A percentile compares a stretch with the other conserved stretches of the same genome.
These are phyloP conservation scores for Saitozyma podzolica DNA, from an alignment of 768 basidiomycete genomes.

Conservation along the genomic window DNA sequence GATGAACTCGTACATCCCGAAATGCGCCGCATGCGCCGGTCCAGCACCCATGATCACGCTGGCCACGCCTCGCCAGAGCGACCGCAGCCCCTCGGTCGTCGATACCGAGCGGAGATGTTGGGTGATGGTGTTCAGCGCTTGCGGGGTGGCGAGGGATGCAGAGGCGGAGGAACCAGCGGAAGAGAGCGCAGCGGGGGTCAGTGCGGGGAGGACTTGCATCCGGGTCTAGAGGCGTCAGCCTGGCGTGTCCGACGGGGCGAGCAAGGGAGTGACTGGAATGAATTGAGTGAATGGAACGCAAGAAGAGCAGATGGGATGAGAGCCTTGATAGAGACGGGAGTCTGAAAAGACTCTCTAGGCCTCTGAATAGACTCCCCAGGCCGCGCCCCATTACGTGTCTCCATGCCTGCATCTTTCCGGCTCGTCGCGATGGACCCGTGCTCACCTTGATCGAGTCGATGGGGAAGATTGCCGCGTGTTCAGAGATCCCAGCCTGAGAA, in stretches of 20 bases:
- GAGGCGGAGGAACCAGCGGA: slow-evolving; percentile 10
- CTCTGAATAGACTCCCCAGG: too few relatives aligned
- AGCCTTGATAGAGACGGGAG: too few relatives aligned
- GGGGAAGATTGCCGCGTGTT: slow-evolving; percentile 98
- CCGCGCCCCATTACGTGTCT: too few relatives aligned
- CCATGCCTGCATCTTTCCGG: background rate
- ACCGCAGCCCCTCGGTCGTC: slow-evolving; percentile 85
- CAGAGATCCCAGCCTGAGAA: slow-evolving; percentile 89
- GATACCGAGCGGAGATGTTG: slow-evolving; percentile 63
- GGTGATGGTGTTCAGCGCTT: slow-evolving; percentile 38
- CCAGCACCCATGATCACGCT: slow-evolving; percentile 95
- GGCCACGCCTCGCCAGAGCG: slow-evolving; percentile 93
- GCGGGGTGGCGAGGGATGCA: slow-evolving; percentile 10
- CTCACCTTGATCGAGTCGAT: slow-evolving; percentile 96
- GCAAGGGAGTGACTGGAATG: too few relatives aligned
- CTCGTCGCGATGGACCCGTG: slow-evolving; percentile 7
- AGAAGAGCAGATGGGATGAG: too few relatives aligned
- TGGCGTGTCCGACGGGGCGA: too few relatives aligned
- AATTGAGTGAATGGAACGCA: too few relatives aligned
- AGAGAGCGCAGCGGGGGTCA: slow-evolving; percentile 9
- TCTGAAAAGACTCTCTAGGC: too few relatives aligned
- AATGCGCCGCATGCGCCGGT: slow-evolving; percentile 97
- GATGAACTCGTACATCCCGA: slow-evolving; percentile 90
- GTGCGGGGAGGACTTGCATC: slow-evolving; percentile 76
- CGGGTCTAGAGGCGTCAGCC: slow-evolving; percentile 66